Percentiles rank a stretch among this genome's conserved stretches.
These are phyloP conservation scores for Coniochaeta ligniaria DNA, from an alignment of 2,329 filamentous ascomycete genomes.

Conservation along the genomic window DNA sequence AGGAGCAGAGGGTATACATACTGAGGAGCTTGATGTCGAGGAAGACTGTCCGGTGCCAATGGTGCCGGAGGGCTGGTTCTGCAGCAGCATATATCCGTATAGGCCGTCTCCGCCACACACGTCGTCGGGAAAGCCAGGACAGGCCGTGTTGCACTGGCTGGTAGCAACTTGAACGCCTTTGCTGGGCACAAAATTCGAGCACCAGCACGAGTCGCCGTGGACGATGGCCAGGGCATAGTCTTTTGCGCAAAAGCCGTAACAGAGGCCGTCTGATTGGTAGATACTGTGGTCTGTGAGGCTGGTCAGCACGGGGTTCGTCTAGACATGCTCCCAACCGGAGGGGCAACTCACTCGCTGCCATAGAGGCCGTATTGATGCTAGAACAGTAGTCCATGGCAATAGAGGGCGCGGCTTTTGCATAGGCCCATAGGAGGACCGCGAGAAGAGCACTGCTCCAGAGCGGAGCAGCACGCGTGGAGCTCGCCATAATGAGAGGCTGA, in stretches of 20 bases:
- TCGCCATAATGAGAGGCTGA: conserved; percentile 10
- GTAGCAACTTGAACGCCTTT: conserved; percentile 29
- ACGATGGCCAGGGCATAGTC: conserved; percentile 63
- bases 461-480: conserved; percentile 6
- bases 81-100: conserved; percentile 59
- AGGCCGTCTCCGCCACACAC: conserved; percentile 55
- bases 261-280: conserved; percentile 65
- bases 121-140: conserved; percentile 63
- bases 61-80: not conserved
- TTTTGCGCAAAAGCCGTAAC: conserved; percentile 48
- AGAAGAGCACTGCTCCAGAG: conserved; percentile 12
- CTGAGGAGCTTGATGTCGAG: not conserved
- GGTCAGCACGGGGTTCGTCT: not conserved
- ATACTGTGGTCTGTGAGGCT: conserved; percentile 39
- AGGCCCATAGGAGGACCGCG: conserved; percentile 12
- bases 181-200: conserved; percentile 60
- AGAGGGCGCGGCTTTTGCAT: conserved; percentile 18
- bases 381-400: conserved; percentile 36
- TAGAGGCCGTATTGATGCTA: conserved; percentile 35
- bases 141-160: conserved; percentile 46
- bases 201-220: conserved; percentile 63
- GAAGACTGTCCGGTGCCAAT: not conserved
- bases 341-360: conserved; percentile 30
- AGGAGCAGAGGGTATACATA: conserved; percentile 1
- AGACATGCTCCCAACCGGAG: not conserved